Percentiles rank a stretch among this genome's conserved stretches.
These are phyloP conservation scores for Candida broadrunensis DNA, from an alignment of 805 yeast genomes.

Conservation along the genomic window DNA sequence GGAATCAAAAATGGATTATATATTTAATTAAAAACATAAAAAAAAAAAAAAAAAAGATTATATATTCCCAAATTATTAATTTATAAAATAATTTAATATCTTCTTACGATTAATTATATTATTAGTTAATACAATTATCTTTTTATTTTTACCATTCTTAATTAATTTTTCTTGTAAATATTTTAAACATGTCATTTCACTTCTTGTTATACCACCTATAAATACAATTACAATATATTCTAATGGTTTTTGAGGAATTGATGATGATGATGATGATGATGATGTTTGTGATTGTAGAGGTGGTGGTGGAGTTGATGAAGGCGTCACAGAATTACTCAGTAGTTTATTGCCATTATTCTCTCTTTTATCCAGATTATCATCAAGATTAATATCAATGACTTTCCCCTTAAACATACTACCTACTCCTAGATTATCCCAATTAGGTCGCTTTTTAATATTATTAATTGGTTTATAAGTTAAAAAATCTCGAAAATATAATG, in stretches of 20 bases:
- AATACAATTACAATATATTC: slow-evolving; percentile 47
- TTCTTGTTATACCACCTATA: slow-evolving; percentile 83
- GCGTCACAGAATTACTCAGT: slow-evolving; percentile 6
- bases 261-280: not conserved
- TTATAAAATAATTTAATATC: slow-evolving; percentile 10
- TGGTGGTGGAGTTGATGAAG: slow-evolving; percentile 10
- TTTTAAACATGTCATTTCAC: slow-evolving; percentile 75
- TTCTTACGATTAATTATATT: slow-evolving; percentile 40
- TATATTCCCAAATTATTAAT: too few species aligned
- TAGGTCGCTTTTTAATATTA: slow-evolving; percentile 33
- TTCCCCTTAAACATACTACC: slow-evolving; percentile 42
- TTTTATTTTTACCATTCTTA: slow-evolving; percentile 22
- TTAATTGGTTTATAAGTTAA: slow-evolving; percentile 38
- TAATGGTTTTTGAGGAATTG: not conserved
- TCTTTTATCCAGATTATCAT: slow-evolving; percentile 21
- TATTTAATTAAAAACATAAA: too few species aligned
- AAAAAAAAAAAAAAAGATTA: too few species aligned
- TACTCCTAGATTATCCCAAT: slow-evolving; percentile 44
- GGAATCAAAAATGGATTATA: too few species aligned
- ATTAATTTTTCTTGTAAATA: slow-evolving; percentile 49
- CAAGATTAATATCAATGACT: slow-evolving; percentile 33
- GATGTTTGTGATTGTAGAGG: not conserved
- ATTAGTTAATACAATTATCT: slow-evolving; percentile 41
- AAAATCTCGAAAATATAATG: slow-evolving; percentile 58
- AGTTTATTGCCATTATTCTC: slow-evolving; percentile 4